These are phyloP conservation scores for Asclepias syriaca DNA, from an alignment of 257 asterid species.

Conservation along the genomic window DNA sequence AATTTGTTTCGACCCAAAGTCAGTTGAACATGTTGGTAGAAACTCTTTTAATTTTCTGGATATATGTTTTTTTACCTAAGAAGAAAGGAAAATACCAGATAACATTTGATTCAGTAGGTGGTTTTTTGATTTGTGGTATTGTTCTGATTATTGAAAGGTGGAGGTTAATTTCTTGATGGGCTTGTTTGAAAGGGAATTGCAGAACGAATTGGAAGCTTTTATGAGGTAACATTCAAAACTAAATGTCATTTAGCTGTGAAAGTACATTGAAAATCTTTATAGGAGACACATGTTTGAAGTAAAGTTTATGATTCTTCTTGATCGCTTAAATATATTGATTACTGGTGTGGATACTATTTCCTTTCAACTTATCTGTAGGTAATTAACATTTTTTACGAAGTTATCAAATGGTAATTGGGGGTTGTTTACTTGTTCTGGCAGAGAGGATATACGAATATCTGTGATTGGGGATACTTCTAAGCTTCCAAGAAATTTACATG, in stretches of 20 bases:
- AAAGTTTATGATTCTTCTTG: not conserved
- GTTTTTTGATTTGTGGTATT: not conserved
- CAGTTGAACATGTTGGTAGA: conserved; percentile 8
- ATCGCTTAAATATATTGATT: not conserved
- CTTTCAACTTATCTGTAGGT: not conserved
- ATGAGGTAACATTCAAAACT: conserved; percentile 17
- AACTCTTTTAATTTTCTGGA: not conserved
- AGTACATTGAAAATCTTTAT: not conserved
- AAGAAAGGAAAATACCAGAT: not conserved
- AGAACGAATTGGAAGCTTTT: conserved; percentile 16
- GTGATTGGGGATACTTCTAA: conserved; percentile 51
- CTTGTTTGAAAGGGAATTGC: conserved; percentile 22
- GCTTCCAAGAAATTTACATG: conserved; percentile 35
- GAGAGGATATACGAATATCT: conserved; percentile 44
- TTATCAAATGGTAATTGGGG: too few species aligned
- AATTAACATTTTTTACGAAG: not conserved
- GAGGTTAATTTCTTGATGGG: conserved; percentile 34
- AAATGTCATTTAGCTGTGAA: not conserved
- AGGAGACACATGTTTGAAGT: not conserved
- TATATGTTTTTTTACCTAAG: too few species aligned
- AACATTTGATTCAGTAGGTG: not conserved
- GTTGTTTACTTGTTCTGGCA: conserved; percentile 21
- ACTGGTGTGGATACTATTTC: not conserved
- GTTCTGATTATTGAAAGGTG: conserved; percentile 14
- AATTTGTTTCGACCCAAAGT: conserved; percentile 71